Base-by-base conservation (phyloP, 1,284 basidiomycete genomes). In the Apiotrichum porosum region DNA sequence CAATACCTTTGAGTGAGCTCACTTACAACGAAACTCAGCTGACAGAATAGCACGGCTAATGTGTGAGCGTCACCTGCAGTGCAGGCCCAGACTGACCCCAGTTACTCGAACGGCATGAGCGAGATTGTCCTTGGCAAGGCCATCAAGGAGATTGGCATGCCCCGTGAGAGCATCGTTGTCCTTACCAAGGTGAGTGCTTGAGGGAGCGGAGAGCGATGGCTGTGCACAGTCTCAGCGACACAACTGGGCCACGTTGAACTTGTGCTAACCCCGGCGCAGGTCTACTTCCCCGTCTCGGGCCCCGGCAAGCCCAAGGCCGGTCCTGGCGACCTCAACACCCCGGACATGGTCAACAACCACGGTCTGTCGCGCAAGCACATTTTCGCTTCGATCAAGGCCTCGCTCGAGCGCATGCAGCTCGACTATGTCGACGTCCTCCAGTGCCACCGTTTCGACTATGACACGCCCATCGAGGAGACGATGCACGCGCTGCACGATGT, bases 41-140 rank as follows among this genome's bases (percentile, higher is more conserved):
- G 23, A 46, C 31, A 21, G n/a, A n/a, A n/a, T n/a, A n/a, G n/a
- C n/a, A n/a, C 28, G 18, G 15, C 6, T 8, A 23, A 30, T 9
- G 24, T 13, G 3, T 2, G 15, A 17, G 24, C 3, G 13, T 14
- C 21, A 21, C 17, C 12, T 35, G 23, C 17, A 12, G 23, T 14
- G 23, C 22, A 17, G 23, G 37, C 17, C 21, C 9, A 19, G 4
- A 22, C 14, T 37, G 21, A 4, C 12, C 21, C 12, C 21, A 12
- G 8, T 13, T 81, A 81, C 54, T 80, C 78, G 15, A 78, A 79
- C 42, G 79, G 80, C 23, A 74, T 75, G 42, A 77, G 54, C 37
- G 63, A 92, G 69, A 67, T 80, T 22, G 80, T 88, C 47, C 77
- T 91, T 33, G 88, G 89, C 8, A 85, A 85, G 58, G 88, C 85